phyloP scores from a whole-genome alignment of 2,329 filamentous ascomycete genomes.

The Pseudocercospora crystallina region DNA sequence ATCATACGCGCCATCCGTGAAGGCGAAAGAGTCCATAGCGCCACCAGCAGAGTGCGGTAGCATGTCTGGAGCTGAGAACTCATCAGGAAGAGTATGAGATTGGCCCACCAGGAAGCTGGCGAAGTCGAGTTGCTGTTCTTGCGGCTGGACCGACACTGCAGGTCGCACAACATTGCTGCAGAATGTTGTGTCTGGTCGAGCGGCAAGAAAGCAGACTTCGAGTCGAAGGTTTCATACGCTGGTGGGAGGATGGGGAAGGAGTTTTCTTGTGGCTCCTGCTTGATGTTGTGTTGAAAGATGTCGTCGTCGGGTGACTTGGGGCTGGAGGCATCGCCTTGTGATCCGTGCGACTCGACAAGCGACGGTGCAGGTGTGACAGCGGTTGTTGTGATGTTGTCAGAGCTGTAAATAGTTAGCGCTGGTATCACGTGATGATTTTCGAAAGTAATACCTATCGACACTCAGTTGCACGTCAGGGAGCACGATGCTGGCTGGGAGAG shows the following conservation, averaged over 20 bases:
- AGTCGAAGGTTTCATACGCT: conserved; percentile 33
- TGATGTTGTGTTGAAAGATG: conserved; percentile 29
- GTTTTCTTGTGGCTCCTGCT: conserved; percentile 32
- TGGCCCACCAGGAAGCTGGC: conserved; percentile 26
- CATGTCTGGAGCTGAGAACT: conserved; percentile 33
- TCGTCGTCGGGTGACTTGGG: conserved; percentile 29
- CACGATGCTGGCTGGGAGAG: conserved; percentile 32
- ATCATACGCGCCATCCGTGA: conserved; percentile 36
- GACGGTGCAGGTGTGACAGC: conserved; percentile 32
- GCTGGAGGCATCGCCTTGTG: conserved; percentile 26
- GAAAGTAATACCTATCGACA: conserved; percentile 23
- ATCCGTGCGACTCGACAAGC: conserved; percentile 30
- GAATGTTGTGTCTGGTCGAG: conserved; percentile 99
- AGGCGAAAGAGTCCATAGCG: conserved; percentile 38
- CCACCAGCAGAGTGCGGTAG: conserved; percentile 34
- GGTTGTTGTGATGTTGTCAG: conserved; percentile 6
- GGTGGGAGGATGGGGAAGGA: conserved; percentile 26
- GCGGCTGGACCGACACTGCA: conserved; percentile 90
- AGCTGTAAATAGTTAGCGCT: not conserved
- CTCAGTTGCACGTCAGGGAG: conserved; percentile 35
- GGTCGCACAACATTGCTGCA: conserved; percentile 99
- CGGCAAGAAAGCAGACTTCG: conserved; percentile 52
- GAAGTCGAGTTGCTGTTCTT: conserved; percentile 28
- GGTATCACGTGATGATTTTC: not conserved
- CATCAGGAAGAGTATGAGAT: conserved; percentile 34